Percentiles rank a stretch among this genome's conserved stretches.
phyloP scores from a whole-genome alignment of 2,329 filamentous ascomycete species.

The Aureobasidium mangrovei region DNA sequence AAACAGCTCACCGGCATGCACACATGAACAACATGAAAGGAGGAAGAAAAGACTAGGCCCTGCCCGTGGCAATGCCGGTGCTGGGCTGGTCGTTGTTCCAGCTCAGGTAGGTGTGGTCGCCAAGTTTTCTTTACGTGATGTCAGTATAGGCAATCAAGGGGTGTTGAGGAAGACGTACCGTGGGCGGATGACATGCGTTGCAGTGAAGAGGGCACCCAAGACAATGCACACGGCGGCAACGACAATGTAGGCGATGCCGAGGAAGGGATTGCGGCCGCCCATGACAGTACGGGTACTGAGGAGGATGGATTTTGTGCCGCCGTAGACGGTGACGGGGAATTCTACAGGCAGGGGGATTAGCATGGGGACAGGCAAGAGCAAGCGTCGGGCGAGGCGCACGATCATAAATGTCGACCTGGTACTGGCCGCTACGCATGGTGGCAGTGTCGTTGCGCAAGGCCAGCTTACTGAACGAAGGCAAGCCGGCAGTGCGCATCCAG shows the following conservation, averaged over 20 bases:
- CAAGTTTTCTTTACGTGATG: constrained; percentile 63
- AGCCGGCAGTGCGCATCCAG: constrained; percentile 95
- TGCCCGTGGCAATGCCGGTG: constrained; percentile 44
- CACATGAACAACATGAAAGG: constrained; percentile 11
- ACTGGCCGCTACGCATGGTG: constrained; percentile 60
- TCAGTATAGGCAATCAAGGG: not conserved
- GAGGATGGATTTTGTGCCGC: constrained; percentile 81
- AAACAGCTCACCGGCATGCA: constrained; percentile 4
- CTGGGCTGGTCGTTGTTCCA: constrained; percentile 72
- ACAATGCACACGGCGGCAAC: constrained; percentile 89
- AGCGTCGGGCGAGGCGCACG: constrained; percentile 48
- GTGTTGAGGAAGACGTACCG: constrained; percentile 47
- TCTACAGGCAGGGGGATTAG: constrained; percentile 41
- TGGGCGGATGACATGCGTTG: constrained; percentile 84
- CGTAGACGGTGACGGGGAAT: constrained; percentile 70
- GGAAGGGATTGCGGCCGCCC: constrained; percentile 89
- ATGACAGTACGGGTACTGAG: constrained; percentile 87
- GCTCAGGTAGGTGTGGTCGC: constrained; percentile 92
- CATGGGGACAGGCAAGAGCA: not conserved
- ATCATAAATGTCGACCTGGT: constrained; percentile 66
- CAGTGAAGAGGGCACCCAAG: constrained; percentile 77
- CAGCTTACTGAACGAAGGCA: constrained; percentile 92
- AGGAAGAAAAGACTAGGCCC: constrained; percentile 20
- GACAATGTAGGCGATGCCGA: constrained; percentile 91
- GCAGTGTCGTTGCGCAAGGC: constrained; percentile 70